Conservation (phyloP, 2,329 filamentous ascomycete genomes). For the Colletotrichum caudatum region DNA sequence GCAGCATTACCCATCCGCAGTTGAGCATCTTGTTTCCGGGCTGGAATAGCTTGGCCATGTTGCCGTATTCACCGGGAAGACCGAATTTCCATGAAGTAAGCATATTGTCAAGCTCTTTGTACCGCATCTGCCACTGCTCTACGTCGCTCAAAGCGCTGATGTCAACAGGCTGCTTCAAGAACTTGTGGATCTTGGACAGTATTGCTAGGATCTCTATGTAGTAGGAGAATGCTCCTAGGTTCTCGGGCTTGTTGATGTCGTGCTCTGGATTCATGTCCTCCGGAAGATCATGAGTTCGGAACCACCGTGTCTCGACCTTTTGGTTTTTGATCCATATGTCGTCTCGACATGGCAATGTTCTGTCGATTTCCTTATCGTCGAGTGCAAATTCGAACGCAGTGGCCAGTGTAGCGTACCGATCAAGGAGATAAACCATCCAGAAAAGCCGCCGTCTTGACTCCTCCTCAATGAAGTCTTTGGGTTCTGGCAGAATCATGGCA, state of each 20-base stretch:
- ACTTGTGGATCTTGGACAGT: constrained; percentile 87
- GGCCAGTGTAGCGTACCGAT: constrained; percentile 89
- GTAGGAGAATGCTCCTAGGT: constrained; percentile 88
- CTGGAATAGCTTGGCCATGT: constrained; percentile 83
- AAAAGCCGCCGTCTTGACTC: constrained; percentile 87
- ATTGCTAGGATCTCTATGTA: constrained; percentile 92
- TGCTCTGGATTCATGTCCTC: constrained; percentile 66
- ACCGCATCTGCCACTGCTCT: constrained; percentile 88
- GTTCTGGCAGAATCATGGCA: constrained; percentile 85
- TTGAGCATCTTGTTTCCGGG: constrained; percentile 77
- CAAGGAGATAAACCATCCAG: constrained; percentile 94
- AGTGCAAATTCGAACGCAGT: constrained; percentile 94
- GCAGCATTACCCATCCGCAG: constrained; percentile 90
- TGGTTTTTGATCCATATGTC: constrained; percentile 88
- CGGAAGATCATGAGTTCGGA: constrained; percentile 65
- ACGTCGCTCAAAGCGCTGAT: constrained; percentile 87
- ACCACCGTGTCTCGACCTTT: constrained; percentile 87
- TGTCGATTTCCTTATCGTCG: constrained; percentile 89
- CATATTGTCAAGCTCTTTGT: constrained; percentile 84
- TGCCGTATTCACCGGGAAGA: constrained; percentile 85
- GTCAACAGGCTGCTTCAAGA: constrained; percentile 89
- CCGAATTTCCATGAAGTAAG: constrained; percentile 87
- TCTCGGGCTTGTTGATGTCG: constrained; percentile 77
- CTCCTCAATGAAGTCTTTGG: constrained; percentile 89
- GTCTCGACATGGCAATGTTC: constrained; percentile 87